These are phyloP conservation scores for Phytophthora pseudosyringae DNA, from an alignment of 352 stramenopile genomes.

Conservation along the genomic window DNA sequence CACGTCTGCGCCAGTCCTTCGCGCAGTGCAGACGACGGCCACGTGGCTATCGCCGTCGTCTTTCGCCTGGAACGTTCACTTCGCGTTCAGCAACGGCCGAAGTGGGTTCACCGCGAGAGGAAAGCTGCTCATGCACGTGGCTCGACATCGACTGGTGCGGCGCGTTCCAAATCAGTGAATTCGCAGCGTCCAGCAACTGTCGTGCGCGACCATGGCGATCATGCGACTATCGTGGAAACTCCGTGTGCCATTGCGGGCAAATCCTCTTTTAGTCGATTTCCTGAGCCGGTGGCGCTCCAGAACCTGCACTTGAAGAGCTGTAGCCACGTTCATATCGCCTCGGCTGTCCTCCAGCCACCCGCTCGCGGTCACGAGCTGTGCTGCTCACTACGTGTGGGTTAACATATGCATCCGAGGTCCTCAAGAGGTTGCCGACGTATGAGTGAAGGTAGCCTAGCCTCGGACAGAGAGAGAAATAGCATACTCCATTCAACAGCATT, in stretches of 20 bases:
- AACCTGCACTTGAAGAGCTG: not conserved
- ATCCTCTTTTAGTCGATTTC: constrained; percentile 18
- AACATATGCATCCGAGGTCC: too few relatives aligned
- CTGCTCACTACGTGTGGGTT: too few relatives aligned
- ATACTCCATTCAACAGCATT: too few relatives aligned
- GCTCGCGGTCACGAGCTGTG: too few relatives aligned
- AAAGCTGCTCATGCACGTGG: not conserved
- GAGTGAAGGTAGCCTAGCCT: too few relatives aligned
- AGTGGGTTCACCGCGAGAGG: constrained; percentile 12
- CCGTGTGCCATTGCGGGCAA: not conserved
- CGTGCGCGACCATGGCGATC: not conserved
- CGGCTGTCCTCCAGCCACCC: too few relatives aligned
- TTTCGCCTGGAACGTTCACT: constrained; percentile 24
- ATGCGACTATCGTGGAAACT: constrained; percentile 7
- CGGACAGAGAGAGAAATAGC: too few relatives aligned
- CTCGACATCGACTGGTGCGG: too few relatives aligned
- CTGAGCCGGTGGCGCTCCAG: constrained; percentile 3
- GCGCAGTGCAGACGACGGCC: not conserved
- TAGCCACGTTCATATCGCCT: too few relatives aligned
- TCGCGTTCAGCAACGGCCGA: constrained; percentile 11
- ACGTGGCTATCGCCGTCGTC: constrained; percentile 20
- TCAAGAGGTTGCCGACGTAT: too few relatives aligned
- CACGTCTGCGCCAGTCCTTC: constrained; percentile 1
- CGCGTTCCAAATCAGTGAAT: not conserved
- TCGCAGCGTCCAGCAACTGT: not conserved